These are phyloP conservation scores for Eutrema heterophyllum DNA, from an alignment of 345 rosid species.

Conservation along the genomic window DNA sequence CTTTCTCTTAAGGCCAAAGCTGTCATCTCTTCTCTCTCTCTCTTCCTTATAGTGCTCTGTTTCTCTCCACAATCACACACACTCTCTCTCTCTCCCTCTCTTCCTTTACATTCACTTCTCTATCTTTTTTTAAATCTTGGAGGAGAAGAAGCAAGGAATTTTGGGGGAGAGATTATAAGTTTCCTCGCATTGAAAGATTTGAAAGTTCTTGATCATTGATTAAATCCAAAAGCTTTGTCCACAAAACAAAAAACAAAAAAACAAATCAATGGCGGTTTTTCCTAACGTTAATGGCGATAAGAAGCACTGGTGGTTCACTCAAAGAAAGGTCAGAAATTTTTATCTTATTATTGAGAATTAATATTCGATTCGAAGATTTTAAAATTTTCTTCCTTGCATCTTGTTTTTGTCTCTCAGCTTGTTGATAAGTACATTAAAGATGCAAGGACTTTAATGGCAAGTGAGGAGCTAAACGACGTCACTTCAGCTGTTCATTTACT, in stretches of 20 bases:
- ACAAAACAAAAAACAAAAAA: background rate
- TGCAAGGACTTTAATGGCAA: slow-evolving; percentile 63
- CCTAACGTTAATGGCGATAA: slow-evolving; percentile 40
- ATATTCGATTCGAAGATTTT: background rate
- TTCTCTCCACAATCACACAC: slow-evolving; percentile 21
- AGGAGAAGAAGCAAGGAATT: slow-evolving; percentile 26
- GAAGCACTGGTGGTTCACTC: slow-evolving; percentile 93
- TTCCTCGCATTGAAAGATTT: background rate
- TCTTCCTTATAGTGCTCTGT: slow-evolving; percentile 27
- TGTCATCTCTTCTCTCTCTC: slow-evolving; percentile 40
- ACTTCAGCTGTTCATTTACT: slow-evolving; percentile 64
- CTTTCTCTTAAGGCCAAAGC: slow-evolving; percentile 73
- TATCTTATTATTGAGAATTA: background rate
- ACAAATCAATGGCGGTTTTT: slow-evolving; percentile 31
- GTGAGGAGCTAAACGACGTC: slow-evolving; percentile 53
- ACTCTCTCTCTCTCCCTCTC: background rate
- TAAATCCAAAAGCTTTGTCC: background rate
- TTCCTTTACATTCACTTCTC: slow-evolving; percentile 20
- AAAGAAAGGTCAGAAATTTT: slow-evolving; percentile 51
- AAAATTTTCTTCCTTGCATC: background rate
- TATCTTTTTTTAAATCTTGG: slow-evolving; percentile 21
- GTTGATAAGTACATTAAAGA: slow-evolving; percentile 74
- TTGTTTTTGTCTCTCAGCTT: slow-evolving; percentile 35
- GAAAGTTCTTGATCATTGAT: background rate
- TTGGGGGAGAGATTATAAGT: background rate